phyloP scores from a whole-genome alignment of 805 yeast species.

The Metschnikowia aberdeeniae region DNA sequence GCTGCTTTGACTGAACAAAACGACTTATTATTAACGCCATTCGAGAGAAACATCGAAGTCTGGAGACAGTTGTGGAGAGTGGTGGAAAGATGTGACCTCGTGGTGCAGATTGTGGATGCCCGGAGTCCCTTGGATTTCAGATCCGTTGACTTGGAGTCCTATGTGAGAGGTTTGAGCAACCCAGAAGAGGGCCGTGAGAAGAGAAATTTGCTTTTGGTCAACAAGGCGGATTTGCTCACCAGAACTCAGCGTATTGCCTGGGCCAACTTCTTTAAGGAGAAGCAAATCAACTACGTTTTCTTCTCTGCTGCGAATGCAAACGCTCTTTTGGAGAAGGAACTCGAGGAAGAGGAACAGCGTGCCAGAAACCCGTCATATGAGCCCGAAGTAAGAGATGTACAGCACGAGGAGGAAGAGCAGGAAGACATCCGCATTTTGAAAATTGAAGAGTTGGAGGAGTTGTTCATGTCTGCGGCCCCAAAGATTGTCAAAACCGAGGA shows the following conservation, averaged over 20 bases:
- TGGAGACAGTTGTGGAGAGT: slow-evolving; percentile 99
- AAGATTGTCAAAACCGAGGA: slow-evolving; percentile 52
- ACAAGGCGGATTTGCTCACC: slow-evolving; percentile 87
- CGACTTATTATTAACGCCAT: slow-evolving; percentile 87
- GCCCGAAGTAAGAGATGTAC: neutral
- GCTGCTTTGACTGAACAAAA: slow-evolving; percentile 81
- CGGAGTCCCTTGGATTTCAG: slow-evolving; percentile 89
- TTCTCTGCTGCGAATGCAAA: slow-evolving; percentile 90
- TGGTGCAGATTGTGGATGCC: slow-evolving; percentile 97
- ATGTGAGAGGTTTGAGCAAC: slow-evolving; percentile 68
- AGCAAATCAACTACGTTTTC: slow-evolving; percentile 78
- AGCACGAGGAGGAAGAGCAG: slow-evolving; percentile 18
- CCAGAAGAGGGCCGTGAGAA: slow-evolving; percentile 50
- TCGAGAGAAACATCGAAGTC: slow-evolving; percentile 94
- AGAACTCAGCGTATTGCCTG: slow-evolving; percentile 73
- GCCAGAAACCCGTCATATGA: slow-evolving; percentile 15
- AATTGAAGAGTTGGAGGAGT: slow-evolving; percentile 78
- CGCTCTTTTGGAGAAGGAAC: slow-evolving; percentile 64
- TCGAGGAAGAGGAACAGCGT: slow-evolving; percentile 35
- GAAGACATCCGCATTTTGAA: slow-evolving; percentile 59
- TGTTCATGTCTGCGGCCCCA: slow-evolving; percentile 80
- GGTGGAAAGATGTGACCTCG: slow-evolving; percentile 86
- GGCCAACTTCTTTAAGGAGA: slow-evolving; percentile 75
- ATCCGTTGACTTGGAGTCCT: slow-evolving; percentile 79
- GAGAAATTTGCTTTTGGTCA: slow-evolving; percentile 76